These are phyloP conservation scores for Ustilago tritici DNA, from an alignment of 1,284 basidiomycete species.

Conservation along the genomic window DNA sequence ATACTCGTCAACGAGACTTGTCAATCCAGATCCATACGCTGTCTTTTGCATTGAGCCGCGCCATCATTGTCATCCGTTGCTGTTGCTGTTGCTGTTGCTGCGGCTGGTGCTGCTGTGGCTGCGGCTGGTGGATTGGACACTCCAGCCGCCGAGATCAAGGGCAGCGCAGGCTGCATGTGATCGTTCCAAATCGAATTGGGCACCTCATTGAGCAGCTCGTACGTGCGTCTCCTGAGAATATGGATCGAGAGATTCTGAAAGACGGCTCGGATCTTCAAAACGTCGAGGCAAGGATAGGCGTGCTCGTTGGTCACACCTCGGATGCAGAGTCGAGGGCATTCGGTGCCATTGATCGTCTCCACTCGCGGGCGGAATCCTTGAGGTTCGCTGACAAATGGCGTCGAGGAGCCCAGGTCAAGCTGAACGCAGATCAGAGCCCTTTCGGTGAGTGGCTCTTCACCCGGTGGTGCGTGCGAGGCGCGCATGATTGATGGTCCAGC, in stretches of 20 bases:
- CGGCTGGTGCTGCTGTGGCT: too few relatives aligned
- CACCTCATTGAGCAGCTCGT: too few relatives aligned
- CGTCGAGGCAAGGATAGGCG: constrained; percentile 20
- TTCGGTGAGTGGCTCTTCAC: constrained; percentile 7
- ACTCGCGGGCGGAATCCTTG: not conserved
- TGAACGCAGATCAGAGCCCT: constrained; percentile 13
- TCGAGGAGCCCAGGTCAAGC: constrained; percentile 11
- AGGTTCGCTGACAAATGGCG: not conserved
- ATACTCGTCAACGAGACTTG: too few relatives aligned
- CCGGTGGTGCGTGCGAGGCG: not conserved
- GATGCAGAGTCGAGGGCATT: constrained; percentile 15
- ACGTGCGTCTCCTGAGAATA: too few relatives aligned
- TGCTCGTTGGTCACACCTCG: constrained; percentile 2
- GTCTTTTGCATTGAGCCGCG: too few relatives aligned
- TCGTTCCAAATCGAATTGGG: too few relatives aligned
- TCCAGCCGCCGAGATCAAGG: too few relatives aligned
- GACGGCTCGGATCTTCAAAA: not conserved
- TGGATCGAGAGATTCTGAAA: not conserved
- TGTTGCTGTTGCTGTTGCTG: too few relatives aligned
- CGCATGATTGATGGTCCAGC: constrained; percentile 3
- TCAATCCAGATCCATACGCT: too few relatives aligned
- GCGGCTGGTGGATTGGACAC: too few relatives aligned
- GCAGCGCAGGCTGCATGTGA: too few relatives aligned
- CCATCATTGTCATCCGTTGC: too few relatives aligned
- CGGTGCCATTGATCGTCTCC: not conserved